Evolutionary conservation across 2,329 filamentous ascomycete genomes (phyloP).

Genomic region (Penicillium aurantiogriseum): DNA sequence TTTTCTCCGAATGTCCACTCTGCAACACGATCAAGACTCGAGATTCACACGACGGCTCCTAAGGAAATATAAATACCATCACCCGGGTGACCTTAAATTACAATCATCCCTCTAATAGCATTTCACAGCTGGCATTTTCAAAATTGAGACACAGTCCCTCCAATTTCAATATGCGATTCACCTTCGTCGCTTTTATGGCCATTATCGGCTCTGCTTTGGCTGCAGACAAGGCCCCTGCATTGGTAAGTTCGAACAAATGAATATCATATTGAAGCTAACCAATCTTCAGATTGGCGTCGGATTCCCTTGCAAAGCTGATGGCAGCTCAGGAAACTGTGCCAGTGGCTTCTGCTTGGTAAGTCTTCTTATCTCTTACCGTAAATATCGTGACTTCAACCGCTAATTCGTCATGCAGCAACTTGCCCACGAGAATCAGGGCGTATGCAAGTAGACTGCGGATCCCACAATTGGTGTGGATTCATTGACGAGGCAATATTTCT

Average conservation of each 20-base stretch:
- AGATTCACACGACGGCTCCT: background rate
- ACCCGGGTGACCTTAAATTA: too few relatives aligned
- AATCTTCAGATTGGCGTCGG: background rate
- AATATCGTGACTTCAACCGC: background rate
- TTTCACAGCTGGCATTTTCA: background rate
- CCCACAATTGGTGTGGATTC: background rate
- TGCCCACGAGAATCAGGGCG: background rate
- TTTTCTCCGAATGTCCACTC: background rate
- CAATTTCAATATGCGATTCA: background rate
- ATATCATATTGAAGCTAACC: background rate
- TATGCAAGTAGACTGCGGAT: background rate
- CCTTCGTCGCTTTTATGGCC: background rate
- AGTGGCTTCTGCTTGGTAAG: conserved; percentile 3
- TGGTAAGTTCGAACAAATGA: background rate
- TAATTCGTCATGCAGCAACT: background rate
- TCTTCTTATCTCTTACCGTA: too few relatives aligned
- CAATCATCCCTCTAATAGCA: background rate
- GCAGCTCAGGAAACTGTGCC: conserved; percentile 3
- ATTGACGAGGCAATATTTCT: too few relatives aligned
- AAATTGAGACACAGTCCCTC: background rate
- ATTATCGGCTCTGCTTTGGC: background rate
- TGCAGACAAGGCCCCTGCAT: background rate
- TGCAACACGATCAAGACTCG: background rate
- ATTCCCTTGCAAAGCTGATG: conserved; percentile 2
- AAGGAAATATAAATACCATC: conserved; percentile 1